phyloP scores from a whole-genome alignment of 768 basidiomycete genomes.

The Strobilomyces echinocephalus region DNA sequence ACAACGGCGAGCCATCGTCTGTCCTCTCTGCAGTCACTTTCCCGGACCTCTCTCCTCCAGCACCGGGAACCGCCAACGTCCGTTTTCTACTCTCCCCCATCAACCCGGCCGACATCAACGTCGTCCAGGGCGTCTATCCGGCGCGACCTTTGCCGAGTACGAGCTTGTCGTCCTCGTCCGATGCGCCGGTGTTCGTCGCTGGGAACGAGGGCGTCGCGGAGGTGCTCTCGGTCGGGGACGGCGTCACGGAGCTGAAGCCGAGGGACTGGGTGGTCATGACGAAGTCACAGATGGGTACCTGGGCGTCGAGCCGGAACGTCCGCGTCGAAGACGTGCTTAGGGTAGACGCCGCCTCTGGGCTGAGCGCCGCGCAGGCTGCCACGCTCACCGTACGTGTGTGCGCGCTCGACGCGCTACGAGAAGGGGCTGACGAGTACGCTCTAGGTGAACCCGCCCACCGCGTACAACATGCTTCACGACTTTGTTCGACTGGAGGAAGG shows the following conservation, averaged over 20 bases:
- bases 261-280: constrained; percentile 76
- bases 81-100: constrained; percentile 67
- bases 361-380: constrained; percentile 65
- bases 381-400: constrained; percentile 57
- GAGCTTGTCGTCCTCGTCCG: constrained; percentile 32
- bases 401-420: not conserved
- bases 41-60: constrained; percentile 48
- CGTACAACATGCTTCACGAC: constrained; percentile 75
- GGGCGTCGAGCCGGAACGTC: constrained; percentile 58
- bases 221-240: constrained; percentile 56
- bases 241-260: constrained; percentile 42
- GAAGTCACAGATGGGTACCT: constrained; percentile 69
- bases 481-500: constrained; percentile 60
- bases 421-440: not conserved
- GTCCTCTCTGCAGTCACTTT: constrained; percentile 54
- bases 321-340: constrained; percentile 52
- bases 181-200: constrained; percentile 48
- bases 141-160: constrained; percentile 45
- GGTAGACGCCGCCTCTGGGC: constrained; percentile 42
- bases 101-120: constrained; percentile 80
- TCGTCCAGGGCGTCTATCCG: constrained; percentile 81
- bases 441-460: constrained; percentile 80
- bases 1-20: constrained; percentile 56
- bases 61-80: constrained; percentile 57
- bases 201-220: constrained; percentile 78